phyloP scores from a whole-genome alignment of 2,329 filamentous ascomycete species.

The Epichloe brachyelytri region DNA sequence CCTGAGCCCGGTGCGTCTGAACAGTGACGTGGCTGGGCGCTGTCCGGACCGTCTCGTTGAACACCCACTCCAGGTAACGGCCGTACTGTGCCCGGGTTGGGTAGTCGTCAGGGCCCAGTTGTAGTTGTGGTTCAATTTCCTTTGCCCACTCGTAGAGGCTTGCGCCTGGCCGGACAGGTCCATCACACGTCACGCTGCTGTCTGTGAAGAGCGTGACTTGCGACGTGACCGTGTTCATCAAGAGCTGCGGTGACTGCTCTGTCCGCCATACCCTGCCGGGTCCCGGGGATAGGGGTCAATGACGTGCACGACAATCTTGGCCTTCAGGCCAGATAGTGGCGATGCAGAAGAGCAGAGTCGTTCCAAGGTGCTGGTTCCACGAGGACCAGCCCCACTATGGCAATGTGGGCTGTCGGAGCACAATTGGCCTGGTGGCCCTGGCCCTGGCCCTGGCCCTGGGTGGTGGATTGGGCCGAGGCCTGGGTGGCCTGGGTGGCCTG shows the following conservation, averaged over 20 bases:
- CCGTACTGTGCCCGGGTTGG: constrained; percentile 4
- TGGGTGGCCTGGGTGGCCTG: not conserved
- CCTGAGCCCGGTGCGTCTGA: not conserved
- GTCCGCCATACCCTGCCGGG: constrained; percentile 4
- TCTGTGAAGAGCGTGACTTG: constrained; percentile 5
- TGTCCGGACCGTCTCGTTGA: not conserved
- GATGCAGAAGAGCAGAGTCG: constrained; percentile 4
- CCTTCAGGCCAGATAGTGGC: not conserved
- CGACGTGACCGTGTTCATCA: constrained; percentile 6
- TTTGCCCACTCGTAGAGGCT: constrained; percentile 5
- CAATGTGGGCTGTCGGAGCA: not conserved
- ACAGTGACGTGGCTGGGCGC: constrained; percentile 1
- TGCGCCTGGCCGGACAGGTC: constrained; percentile 2
- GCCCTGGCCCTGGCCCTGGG: too few species aligned
- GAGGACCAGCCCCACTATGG: constrained; percentile 4
- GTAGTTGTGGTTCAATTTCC: not conserved
- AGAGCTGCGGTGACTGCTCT: constrained; percentile 4
- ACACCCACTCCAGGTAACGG: constrained; percentile 4
- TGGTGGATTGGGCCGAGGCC: too few species aligned
- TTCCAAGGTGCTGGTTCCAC: constrained; percentile 5
- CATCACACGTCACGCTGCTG: constrained; percentile 2
- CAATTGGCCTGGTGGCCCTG: not conserved
- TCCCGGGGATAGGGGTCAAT: constrained; percentile 2
- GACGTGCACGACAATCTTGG: constrained; percentile 1
- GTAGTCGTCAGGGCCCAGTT: constrained; percentile 4